Evolutionary conservation across 257 asterid species (phyloP).

Genomic region (Ocimum tenuiflorum): DNA sequence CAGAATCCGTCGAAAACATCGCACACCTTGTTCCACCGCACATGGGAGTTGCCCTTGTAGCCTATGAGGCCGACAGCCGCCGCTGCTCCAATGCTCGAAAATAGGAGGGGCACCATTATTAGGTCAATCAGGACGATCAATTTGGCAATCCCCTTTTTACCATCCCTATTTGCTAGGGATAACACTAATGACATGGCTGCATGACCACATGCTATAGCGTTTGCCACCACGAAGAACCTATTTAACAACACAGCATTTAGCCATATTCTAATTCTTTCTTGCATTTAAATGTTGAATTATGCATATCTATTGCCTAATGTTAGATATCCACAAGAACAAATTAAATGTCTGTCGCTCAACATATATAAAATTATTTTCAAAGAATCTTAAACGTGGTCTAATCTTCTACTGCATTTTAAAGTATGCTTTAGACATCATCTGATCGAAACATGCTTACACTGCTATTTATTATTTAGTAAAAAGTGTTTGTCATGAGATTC

Average conservation of each 20-base stretch:
- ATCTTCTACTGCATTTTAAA: too few relatives aligned
- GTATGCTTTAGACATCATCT: too few relatives aligned
- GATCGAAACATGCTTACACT: too few relatives aligned
- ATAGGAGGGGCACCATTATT: constrained; percentile 56
- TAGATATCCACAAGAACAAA: too few relatives aligned
- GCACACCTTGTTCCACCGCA: constrained; percentile 60
- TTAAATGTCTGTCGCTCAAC: too few relatives aligned
- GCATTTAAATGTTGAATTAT: too few relatives aligned
- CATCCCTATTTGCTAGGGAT: constrained; percentile 28
- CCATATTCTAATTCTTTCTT: neutral
- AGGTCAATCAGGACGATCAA: constrained; percentile 39
- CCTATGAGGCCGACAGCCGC: constrained; percentile 51
- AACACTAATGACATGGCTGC: constrained; percentile 42
- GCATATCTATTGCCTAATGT: too few relatives aligned
- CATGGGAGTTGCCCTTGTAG: constrained; percentile 49
- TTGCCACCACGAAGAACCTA: constrained; percentile 61
- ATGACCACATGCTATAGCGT: constrained; percentile 50
- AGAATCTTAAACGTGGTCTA: too few relatives aligned
- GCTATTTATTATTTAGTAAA: too few relatives aligned
- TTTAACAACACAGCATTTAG: too few relatives aligned
- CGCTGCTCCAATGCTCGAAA: constrained; percentile 53
- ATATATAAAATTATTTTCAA: too few relatives aligned
- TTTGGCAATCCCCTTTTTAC: constrained; percentile 18
- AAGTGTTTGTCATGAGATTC: too few relatives aligned
- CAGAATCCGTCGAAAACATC: constrained; percentile 42